Evolutionary conservation across 345 rosid genomes (phyloP), one percentile per base, ranked within the genome.

Genomic region (Erucastrum elatum): DNA sequence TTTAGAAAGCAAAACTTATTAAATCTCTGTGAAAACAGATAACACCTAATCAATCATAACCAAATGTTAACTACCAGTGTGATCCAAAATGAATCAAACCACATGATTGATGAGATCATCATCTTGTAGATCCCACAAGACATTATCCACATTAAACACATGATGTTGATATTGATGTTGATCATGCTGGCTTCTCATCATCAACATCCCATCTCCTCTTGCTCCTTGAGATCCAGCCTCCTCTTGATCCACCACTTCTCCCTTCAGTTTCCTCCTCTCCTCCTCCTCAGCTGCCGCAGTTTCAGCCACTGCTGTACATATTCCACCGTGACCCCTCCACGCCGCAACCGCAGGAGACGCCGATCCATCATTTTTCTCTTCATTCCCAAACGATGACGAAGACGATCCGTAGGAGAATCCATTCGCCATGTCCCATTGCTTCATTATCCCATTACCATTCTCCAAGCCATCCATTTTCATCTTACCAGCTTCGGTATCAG

Each of bases 51-150:
- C 10, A 78, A 66, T 8, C 12, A 55, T 55, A 55, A 55, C 61
- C 61, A 55, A 6, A 55, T 16, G 61, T 55, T 55, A 55, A 55
- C 61, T 16, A 55, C 61, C 61, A 17, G 17, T 55, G 27, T 17
- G 61, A 53, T 51, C 56, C 17, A 51, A 51, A 51, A 51, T 51
- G 56, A 51, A 70, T 82, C 74, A 85, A 68, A 86, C 89, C 12
- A 86, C 86, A 44, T 90, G 90, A 84, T 87, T 88, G 72, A 87
- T 83, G 33, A 93, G 83, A 84, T 89, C 93, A 68, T 91, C 94
- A 2, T 94, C 86, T 17, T 87, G 89, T 77, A 95, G 81, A 78
- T 90, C 92, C 99, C 99, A 93, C 72, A 95, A 75, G 56, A 89
- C 91, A 72, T 89, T 89, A 34, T 93, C 97, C 39, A 91, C 82